Conservation (phyloP, 129 eudicot genomes). For the Lactuca saligna region DNA sequence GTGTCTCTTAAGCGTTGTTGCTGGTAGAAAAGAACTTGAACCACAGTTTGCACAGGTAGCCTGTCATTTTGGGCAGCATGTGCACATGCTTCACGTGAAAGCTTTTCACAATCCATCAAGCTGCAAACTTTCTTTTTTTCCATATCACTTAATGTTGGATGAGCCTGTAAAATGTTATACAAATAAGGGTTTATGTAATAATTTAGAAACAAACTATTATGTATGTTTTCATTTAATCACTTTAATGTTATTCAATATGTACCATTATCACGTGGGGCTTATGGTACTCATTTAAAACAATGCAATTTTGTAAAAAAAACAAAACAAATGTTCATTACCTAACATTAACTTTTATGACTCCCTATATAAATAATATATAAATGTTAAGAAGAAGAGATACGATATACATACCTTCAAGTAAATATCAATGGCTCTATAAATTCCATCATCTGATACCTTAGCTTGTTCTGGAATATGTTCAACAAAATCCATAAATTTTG, state of each 20-base stretch:
- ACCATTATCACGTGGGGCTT: too few species aligned
- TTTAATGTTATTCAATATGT: too few species aligned
- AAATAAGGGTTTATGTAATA: too few species aligned
- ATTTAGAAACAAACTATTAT: too few species aligned
- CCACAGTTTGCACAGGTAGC: slow-evolving; percentile 90
- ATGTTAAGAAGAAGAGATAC: not conserved
- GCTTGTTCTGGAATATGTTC: slow-evolving; percentile 80
- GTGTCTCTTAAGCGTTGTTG: slow-evolving; percentile 75
- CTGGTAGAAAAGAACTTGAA: slow-evolving; percentile 93
- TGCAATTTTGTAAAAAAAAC: too few species aligned
- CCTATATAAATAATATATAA: too few species aligned
- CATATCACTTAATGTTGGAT: slow-evolving; percentile 68
- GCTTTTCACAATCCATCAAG: slow-evolving; percentile 93
- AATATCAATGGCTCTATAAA: slow-evolving; percentile 90
- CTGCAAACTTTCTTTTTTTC: slow-evolving; percentile 88
- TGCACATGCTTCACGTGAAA: slow-evolving; percentile 90
- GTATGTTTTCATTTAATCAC: too few species aligned
- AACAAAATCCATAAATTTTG: slow-evolving; percentile 56
- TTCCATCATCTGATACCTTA: slow-evolving; percentile 81
- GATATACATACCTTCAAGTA: slow-evolving; percentile 61
- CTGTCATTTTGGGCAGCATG: slow-evolving; percentile 97
- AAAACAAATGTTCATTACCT: too few species aligned
- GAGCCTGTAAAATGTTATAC: slow-evolving; percentile 53
- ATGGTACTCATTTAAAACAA: too few species aligned
- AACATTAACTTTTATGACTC: too few species aligned